These are phyloP conservation scores for Alternaria ethzedia DNA, from an alignment of 2,329 filamentous ascomycete genomes.

Conservation along the genomic window DNA sequence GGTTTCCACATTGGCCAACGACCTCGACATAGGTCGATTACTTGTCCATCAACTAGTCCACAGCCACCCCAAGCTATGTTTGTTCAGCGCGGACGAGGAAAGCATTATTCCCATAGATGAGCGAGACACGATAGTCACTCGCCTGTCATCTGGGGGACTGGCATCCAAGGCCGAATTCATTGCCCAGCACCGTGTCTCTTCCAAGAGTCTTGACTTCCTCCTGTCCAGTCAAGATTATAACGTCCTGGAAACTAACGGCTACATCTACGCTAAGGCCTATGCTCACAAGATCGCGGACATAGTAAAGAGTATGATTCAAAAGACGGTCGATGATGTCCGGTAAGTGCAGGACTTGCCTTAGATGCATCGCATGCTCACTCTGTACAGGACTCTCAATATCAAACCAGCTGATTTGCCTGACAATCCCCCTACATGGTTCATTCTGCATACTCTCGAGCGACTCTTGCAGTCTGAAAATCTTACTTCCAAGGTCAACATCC, in stretches of 20 bases:
- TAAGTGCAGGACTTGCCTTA: conserved; percentile 12
- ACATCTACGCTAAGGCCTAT: conserved; percentile 25
- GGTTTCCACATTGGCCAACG: conserved; percentile 19
- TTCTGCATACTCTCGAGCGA: conserved; percentile 16
- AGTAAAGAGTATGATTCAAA: conserved; percentile 14
- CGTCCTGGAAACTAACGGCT: conserved; percentile 19
- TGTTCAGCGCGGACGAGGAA: conserved; percentile 33
- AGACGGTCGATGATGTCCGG: conserved; percentile 16
- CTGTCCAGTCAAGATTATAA: conserved; percentile 17
- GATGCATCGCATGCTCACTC: neutral
- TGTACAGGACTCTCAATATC: conserved; percentile 21
- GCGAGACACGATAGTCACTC: conserved; percentile 25
- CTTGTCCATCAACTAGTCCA: conserved; percentile 29
- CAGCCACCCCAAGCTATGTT: conserved; percentile 18
- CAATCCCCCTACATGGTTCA: conserved; percentile 34
- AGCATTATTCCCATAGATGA: conserved; percentile 33
- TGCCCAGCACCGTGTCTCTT: conserved; percentile 27
- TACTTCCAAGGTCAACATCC: conserved; percentile 20
- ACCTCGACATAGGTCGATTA: conserved; percentile 30
- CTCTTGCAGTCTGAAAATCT: conserved; percentile 14
- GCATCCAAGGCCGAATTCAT: conserved; percentile 27
- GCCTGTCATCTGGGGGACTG: conserved; percentile 10
- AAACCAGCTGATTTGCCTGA: conserved; percentile 24
- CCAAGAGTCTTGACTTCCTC: conserved; percentile 29
- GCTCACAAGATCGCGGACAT: neutral